Conservation (phyloP, 768 basidiomycete genomes). For the Terana coerulea region DNA sequence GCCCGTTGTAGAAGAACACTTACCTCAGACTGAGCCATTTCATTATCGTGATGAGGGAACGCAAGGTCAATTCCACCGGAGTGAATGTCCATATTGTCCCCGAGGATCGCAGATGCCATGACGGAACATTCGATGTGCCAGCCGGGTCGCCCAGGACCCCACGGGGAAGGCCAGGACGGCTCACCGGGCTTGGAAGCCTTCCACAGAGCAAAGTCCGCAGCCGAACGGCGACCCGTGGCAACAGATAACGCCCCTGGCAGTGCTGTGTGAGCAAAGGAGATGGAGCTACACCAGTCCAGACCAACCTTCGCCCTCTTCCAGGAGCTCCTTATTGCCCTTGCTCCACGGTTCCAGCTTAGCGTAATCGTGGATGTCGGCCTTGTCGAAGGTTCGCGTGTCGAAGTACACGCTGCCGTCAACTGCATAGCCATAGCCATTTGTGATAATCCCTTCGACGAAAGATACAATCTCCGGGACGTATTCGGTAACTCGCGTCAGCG, state of each 20-base stretch:
- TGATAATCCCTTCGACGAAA: constrained; percentile 81
- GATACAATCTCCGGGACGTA: constrained; percentile 93
- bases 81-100: constrained; percentile 93
- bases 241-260: constrained; percentile 52
- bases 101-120: constrained; percentile 91
- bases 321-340: constrained; percentile 84
- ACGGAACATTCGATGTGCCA: constrained; percentile 99
- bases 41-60: constrained; percentile 99
- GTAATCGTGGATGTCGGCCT: constrained; percentile 73
- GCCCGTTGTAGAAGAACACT: constrained; percentile 14
- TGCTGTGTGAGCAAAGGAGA: background rate
- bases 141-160: constrained; percentile 94
- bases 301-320: constrained; percentile 90
- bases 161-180: constrained; percentile 93
- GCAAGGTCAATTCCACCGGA: constrained; percentile 95
- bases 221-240: constrained; percentile 65
- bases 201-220: constrained; percentile 96
- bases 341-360: constrained; percentile 96
- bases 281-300: background rate
- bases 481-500: constrained; percentile 92
- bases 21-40: constrained; percentile 96
- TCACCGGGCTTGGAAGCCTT: constrained; percentile 96
- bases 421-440: constrained; percentile 80
- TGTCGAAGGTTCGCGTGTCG: constrained; percentile 80
- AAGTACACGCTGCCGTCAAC: constrained; percentile 89